These are phyloP conservation scores for Alternaria hordeiaustralica DNA, from an alignment of 2,329 filamentous ascomycete species.

Conservation along the genomic window DNA sequence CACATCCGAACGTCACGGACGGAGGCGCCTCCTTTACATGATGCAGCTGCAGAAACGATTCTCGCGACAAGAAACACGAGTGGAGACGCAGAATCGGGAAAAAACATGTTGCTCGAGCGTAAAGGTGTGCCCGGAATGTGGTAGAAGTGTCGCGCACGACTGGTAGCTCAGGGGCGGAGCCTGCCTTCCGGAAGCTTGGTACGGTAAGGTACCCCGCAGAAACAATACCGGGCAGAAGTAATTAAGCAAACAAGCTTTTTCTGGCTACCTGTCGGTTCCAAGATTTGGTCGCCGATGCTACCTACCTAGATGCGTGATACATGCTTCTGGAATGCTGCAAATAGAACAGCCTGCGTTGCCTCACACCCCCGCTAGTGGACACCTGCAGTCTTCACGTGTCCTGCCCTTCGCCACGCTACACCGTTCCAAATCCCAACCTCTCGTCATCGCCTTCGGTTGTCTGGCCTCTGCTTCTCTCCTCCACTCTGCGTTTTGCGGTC, in stretches of 20 bases:
- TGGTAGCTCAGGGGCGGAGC: not conserved
- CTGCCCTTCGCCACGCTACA: not conserved
- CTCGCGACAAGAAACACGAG: not conserved
- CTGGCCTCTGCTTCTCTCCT: not conserved
- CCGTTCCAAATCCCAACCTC: not conserved
- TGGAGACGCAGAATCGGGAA: not conserved
- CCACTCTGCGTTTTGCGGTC: not conserved
- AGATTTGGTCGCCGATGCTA: not conserved
- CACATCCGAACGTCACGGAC: not conserved
- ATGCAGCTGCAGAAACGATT: not conserved
- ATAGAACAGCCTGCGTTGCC: not conserved
- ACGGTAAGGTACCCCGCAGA: not conserved
- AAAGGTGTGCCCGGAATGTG: not conserved
- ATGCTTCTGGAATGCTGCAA: not conserved
- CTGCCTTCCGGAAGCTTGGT: not conserved
- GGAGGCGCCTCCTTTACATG: not conserved
- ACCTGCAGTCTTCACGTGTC: not conserved
- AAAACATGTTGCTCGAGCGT: not conserved
- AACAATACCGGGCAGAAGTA: not conserved
- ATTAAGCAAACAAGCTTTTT: slow-evolving; percentile 2
- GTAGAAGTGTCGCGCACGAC: not conserved
- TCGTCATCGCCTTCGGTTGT: not conserved
- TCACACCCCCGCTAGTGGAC: not conserved
- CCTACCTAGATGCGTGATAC: not conserved
- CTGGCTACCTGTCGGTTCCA: not conserved